A percentile compares a stretch with the other conserved stretches of the same genome.
phyloP scores from a whole-genome alignment of 768 basidiomycete genomes.

The Pulveroboletus frians region DNA sequence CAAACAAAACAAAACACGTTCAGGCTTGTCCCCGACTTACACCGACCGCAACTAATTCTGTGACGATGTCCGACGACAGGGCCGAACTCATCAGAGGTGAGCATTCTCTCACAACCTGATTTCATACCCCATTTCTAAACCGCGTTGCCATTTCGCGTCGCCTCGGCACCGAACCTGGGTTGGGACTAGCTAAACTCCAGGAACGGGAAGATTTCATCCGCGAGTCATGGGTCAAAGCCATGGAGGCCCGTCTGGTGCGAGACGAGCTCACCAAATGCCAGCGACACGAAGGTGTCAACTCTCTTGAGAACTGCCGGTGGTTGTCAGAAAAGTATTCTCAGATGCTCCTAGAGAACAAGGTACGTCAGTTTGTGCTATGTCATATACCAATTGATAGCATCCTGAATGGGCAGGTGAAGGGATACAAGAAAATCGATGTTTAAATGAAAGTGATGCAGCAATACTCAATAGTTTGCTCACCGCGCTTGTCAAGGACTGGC shows the following conservation, averaged over 20 bases:
- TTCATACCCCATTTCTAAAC: neutral
- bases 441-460: constrained; percentile 14
- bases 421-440: constrained; percentile 75
- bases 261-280: constrained; percentile 90
- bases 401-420: constrained; percentile 59
- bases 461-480: neutral
- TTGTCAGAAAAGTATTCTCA: constrained; percentile 74
- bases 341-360: constrained; percentile 78
- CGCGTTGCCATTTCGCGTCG: neutral
- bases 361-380: constrained; percentile 33
- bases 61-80: constrained; percentile 31
- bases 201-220: constrained; percentile 73
- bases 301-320: constrained; percentile 84
- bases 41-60: neutral
- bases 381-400: constrained; percentile 2
- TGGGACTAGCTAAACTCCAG: constrained; percentile 49
- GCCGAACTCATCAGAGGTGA: constrained; percentile 32
- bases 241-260: constrained; percentile 87
- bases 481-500: neutral
- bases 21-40: neutral
- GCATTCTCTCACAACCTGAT: neutral
- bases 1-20: constrained; percentile 13
- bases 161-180: neutral
- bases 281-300: constrained; percentile 84
- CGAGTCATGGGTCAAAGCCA: constrained; percentile 91